Evolutionary conservation across 768 basidiomycete species (phyloP).

Genomic region (Xerocomellus chrysenteron): DNA sequence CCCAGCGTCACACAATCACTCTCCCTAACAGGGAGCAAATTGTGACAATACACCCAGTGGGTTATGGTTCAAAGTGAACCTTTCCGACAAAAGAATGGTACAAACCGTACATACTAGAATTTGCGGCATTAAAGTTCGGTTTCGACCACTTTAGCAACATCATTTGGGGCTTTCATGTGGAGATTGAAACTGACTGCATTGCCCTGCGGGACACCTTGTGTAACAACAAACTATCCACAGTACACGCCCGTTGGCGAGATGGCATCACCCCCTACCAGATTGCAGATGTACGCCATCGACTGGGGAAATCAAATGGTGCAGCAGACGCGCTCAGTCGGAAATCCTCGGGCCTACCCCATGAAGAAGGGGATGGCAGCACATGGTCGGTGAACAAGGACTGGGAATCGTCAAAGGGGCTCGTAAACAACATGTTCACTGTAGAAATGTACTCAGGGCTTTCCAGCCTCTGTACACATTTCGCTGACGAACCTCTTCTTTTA

Average conservation of each 20-base stretch:
- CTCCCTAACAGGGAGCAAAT: not conserved
- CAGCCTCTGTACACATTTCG: not conserved
- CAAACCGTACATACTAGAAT: constrained; percentile 36
- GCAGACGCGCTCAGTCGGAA: constrained; percentile 32
- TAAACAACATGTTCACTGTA: not conserved
- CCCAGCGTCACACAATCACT: constrained; percentile 14
- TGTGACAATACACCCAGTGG: not conserved
- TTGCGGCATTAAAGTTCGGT: constrained; percentile 1
- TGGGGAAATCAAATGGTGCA: constrained; percentile 23
- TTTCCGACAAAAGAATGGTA: constrained; percentile 32
- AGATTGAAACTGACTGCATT: too few species aligned
- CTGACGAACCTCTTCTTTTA: not conserved
- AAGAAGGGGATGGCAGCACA: constrained; percentile 28
- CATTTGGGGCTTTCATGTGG: constrained; percentile 6
- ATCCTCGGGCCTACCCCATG: too few species aligned
- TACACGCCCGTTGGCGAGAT: constrained; percentile 31
- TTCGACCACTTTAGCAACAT: too few species aligned
- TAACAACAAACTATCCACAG: constrained; percentile 4
- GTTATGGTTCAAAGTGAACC: constrained; percentile 34
- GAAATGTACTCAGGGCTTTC: too few species aligned
- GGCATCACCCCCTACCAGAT: constrained; percentile 12
- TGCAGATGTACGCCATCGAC: constrained; percentile 11
- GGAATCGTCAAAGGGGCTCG: not conserved
- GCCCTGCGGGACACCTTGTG: constrained; percentile 26
- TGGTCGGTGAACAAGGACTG: constrained; percentile 34